Conservation (phyloP, 345 rosid species). For the Euphorbia pulcherrima region DNA sequence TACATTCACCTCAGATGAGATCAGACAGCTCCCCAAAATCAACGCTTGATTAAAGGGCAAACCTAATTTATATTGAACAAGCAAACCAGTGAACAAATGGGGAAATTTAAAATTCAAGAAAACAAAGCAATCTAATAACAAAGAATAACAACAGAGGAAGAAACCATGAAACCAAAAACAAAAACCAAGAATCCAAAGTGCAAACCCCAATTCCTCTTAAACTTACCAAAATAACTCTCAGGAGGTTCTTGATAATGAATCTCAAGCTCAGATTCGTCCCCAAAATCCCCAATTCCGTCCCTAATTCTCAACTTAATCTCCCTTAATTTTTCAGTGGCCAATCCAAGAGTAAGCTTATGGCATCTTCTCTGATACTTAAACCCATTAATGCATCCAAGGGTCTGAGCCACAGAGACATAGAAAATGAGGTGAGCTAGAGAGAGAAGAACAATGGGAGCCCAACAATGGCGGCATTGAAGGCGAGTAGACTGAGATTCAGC, state of each 20-base stretch:
- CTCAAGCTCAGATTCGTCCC: constrained; percentile 69
- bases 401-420: constrained; percentile 91
- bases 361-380: constrained; percentile 96
- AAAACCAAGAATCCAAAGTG: constrained; percentile 89
- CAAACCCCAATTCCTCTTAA: constrained; percentile 94
- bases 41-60: too few relatives aligned
- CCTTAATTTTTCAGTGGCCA: constrained; percentile 87
- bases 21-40: too few relatives aligned
- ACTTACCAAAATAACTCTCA: constrained; percentile 86
- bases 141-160: constrained; percentile 73
- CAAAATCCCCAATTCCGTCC: constrained; percentile 21
- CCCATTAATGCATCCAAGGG: constrained; percentile 90
- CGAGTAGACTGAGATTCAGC: constrained; percentile 52
- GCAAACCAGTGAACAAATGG: not conserved
- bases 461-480: constrained; percentile 90
- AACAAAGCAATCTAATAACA: constrained; percentile 44
- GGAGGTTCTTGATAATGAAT: constrained; percentile 96
- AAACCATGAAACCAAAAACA: constrained; percentile 72
- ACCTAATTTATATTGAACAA: too few relatives aligned
- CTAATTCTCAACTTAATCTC: constrained; percentile 58
- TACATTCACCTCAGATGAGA: too few relatives aligned
- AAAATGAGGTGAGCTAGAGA: constrained; percentile 83
- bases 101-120: too few relatives aligned
- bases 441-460: constrained; percentile 72
- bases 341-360: constrained; percentile 88